Evolutionary conservation across 805 yeast species (phyloP).

Genomic region (Starmerella potacharoeniae): DNA sequence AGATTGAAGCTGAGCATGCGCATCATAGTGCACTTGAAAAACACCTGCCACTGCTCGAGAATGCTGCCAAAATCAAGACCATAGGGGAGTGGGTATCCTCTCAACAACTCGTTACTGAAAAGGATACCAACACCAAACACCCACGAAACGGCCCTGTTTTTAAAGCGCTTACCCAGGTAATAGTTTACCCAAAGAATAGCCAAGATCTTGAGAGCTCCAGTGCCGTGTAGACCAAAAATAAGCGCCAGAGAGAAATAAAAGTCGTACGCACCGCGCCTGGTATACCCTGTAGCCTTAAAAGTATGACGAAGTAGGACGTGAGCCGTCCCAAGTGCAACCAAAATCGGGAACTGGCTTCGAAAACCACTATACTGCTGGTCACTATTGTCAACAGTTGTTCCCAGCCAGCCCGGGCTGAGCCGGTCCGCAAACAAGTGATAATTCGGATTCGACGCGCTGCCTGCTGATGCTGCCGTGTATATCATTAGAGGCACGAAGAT

Average conservation of each 20-base stretch:
- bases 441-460: conserved; percentile 48
- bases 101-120: conserved; percentile 61
- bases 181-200: conserved; percentile 48
- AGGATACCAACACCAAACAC: conserved; percentile 64
- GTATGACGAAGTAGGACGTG: conserved; percentile 46
- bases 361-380: conserved; percentile 83
- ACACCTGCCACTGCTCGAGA: conserved; percentile 89
- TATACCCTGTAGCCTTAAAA: conserved; percentile 15
- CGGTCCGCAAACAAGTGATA: conserved; percentile 50
- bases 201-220: conserved; percentile 51
- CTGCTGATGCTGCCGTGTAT: conserved; percentile 55
- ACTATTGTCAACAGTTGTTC: conserved; percentile 69
- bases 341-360: conserved; percentile 61
- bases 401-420: conserved; percentile 78
- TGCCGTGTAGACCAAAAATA: conserved; percentile 67
- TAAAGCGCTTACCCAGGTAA: conserved; percentile 29
- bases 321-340: conserved; percentile 41
- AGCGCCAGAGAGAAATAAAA: conserved; percentile 58
- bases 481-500: conserved; percentile 74
- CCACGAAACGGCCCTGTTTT: conserved; percentile 43
- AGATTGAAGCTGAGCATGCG: conserved; percentile 73
- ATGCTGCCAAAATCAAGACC: conserved; percentile 65
- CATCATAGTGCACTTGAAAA: conserved; percentile 77
- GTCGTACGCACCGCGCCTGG: conserved; percentile 50
- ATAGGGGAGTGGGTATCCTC: conserved; percentile 41